These are phyloP conservation scores for Verticillium albo-atrum DNA, from an alignment of 2,329 filamentous ascomycete genomes.

Conservation along the genomic window DNA sequence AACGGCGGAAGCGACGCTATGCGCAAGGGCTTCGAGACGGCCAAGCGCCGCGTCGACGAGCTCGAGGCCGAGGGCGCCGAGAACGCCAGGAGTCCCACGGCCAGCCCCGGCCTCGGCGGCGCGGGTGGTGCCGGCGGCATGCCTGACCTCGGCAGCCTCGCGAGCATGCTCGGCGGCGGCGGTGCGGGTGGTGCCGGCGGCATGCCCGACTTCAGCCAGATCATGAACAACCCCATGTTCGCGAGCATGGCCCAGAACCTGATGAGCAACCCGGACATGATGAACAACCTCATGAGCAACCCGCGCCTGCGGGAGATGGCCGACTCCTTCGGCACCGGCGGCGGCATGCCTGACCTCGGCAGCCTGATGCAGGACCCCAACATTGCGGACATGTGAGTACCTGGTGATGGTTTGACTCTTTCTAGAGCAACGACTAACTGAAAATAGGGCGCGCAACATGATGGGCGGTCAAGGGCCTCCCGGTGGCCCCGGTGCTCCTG, in stretches of 20 bases:
- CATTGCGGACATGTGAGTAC: conserved; percentile 85
- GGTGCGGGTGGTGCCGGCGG: conserved; percentile 62
- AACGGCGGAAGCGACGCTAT: conserved; percentile 93
- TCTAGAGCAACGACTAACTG: neutral
- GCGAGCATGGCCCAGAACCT: conserved; percentile 93
- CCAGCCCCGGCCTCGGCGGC: conserved; percentile 29
- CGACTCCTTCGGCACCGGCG: conserved; percentile 66
- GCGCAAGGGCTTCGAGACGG: conserved; percentile 95
- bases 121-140: conserved; percentile 56
- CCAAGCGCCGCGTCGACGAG: conserved; percentile 81
- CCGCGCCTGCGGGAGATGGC: conserved; percentile 85
- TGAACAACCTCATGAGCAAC: conserved; percentile 92
- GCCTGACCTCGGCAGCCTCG: conserved; percentile 67
- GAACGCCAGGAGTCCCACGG: conserved; percentile 25
- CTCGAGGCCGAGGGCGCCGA: conserved; percentile 53
- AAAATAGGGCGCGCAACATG: conserved; percentile 38
- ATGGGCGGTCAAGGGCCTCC: conserved; percentile 32
- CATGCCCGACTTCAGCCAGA: conserved; percentile 80
- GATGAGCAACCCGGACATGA: conserved; percentile 93
- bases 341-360: conserved; percentile 84
- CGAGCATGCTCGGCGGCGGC: conserved; percentile 67
- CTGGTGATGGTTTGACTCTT: neutral
- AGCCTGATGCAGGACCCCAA: conserved; percentile 87
- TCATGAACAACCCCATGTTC: conserved; percentile 99
- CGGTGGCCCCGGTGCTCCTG: conserved; percentile 14